Evolutionary conservation across 2,329 filamentous ascomycete species (phyloP), one percentile per base, ranked within the genome.

Genomic region (Pseudopithomyces maydicus): DNA sequence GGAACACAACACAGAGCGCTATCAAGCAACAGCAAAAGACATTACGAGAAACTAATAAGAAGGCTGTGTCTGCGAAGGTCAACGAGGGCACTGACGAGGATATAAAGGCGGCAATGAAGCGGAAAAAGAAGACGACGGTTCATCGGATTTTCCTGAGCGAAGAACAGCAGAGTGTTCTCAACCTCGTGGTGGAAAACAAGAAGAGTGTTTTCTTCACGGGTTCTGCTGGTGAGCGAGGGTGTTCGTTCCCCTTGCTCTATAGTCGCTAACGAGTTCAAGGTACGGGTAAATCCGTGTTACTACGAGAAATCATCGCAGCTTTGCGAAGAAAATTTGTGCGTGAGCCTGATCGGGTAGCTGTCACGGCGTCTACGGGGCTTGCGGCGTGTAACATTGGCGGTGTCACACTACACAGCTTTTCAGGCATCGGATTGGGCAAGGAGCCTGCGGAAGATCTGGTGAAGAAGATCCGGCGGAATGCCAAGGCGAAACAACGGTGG

Each of bases 161-260:
- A 12, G 95, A 99, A 73, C 95, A 99, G 76, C 84, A 86, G 57
- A 87, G 90, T 56, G 92, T 99, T 11, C 81, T 96, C 55, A 87
- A 92, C 44, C 81, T 97, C 19, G 94, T 99, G 10, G 84, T 92
- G 7, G 85, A 95, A 20, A 80, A 90, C 61, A 85, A 85, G 57
- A 89, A 92, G 74, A 98, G 94, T 67, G 93, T 97, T 2, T 99
- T 99, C 80, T 99, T 99, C 75, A 99, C 95, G 1, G 95, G 95
- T 66, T 96, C 95, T 57, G 95, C 95, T 56, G 92, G 90, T 78
- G 64, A 36, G 73, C 60, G 15, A 33, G 11, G 14, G 46, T 14
- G 43, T 57, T 60, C 57, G 53, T 1, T 14, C 20, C n/a, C n/a
- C n/a, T 29, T 8, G 26, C 20, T 47, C 2, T 33, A 47, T n/a